Evolutionary conservation across 257 asterid species (phyloP), one percentile per base, ranked within the genome.

Genomic region (Eucommia ulmoides): DNA sequence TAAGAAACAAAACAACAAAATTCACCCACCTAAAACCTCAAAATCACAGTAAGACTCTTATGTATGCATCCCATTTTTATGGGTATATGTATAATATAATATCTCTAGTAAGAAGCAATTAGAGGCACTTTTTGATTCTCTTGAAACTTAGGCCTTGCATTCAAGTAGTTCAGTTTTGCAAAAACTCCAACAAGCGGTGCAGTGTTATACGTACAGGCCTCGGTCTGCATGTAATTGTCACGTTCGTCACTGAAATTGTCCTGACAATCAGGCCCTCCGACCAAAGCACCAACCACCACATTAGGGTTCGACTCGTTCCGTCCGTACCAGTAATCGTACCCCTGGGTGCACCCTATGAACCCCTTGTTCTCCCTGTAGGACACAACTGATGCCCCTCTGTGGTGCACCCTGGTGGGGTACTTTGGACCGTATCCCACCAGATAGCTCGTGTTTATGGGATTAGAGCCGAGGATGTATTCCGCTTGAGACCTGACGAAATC

Each of bases 191-290:
- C 84, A 5, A 84, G 68, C 0, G 93, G 89, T 3, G 93, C 91
- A 0, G 93, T 79, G 23, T 84, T 82, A 38, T 84, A 84, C 2
- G 95, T 81, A 63, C 93, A 84, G 1, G 95, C 93, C 76, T 84
- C 93, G 0, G 82, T 77, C 45, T 84, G 95, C 10, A 71, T 81
- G 16, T 68, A 84, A 29, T 79, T 84, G 3, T 66, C 73, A 33
- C 91, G 74, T 19, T 57, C 46, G 21, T 84, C 95, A 23, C 45
- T 54, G 45, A 84, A 84, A 2, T 50, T 48, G 24, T 84, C 95
- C 7, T 60, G 51, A 1, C 35, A 22, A 51, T 71, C 70, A 1
- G 95, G 95, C 2, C 95, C 93, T 4, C 95, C 95, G 19, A 84
- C 95, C 22, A 84, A 41, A 2, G 93, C 91, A 24, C 93, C 91